Percentiles rank a stretch among this genome's conserved stretches.
Conservation (phyloP, 495 filamentous ascomycete genomes). For the Xylaria longipes region DNA sequence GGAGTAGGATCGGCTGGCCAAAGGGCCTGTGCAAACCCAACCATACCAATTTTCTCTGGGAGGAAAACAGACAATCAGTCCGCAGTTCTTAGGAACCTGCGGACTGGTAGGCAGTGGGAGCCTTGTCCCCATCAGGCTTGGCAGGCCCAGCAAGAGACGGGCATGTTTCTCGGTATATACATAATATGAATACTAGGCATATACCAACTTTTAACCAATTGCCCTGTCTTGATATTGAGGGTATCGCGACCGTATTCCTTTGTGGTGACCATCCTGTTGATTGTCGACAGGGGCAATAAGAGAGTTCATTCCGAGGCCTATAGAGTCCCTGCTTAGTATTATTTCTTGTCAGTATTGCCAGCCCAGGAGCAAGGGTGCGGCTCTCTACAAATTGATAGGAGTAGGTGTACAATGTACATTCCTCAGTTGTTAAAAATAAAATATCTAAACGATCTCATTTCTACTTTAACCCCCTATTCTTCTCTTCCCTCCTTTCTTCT, state of each 20-base stretch:
- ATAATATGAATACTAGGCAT: conserved; percentile 36
- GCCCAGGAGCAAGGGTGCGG: not conserved
- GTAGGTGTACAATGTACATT: not conserved
- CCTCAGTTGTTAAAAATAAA: no score
- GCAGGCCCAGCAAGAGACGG: conserved; percentile 25
- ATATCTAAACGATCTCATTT: no score
- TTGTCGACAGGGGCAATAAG: not conserved
- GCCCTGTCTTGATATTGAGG: not conserved
- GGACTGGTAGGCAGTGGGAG: conserved; percentile 35
- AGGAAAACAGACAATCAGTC: conserved; percentile 12
- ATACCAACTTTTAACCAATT: not conserved
- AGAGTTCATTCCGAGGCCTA: not conserved
- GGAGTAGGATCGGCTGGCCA: conserved; percentile 2
- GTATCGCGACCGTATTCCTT: not conserved
- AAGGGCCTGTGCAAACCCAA: not conserved
- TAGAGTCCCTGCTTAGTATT: not conserved
- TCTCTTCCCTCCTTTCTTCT: no score
- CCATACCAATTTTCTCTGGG: not conserved
- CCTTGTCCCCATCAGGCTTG: conserved; percentile 31
- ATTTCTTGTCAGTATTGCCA: not conserved
- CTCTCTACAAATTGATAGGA: not conserved
- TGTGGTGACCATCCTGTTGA: not conserved
- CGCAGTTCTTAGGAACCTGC: conserved; percentile 1
- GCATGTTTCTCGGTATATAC: conserved; percentile 33
- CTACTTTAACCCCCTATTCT: no score